A percentile compares a stretch with the other conserved stretches of the same genome.
phyloP scores from a whole-genome alignment of 495 filamentous ascomycete species.

The Copromyces sp. region DNA sequence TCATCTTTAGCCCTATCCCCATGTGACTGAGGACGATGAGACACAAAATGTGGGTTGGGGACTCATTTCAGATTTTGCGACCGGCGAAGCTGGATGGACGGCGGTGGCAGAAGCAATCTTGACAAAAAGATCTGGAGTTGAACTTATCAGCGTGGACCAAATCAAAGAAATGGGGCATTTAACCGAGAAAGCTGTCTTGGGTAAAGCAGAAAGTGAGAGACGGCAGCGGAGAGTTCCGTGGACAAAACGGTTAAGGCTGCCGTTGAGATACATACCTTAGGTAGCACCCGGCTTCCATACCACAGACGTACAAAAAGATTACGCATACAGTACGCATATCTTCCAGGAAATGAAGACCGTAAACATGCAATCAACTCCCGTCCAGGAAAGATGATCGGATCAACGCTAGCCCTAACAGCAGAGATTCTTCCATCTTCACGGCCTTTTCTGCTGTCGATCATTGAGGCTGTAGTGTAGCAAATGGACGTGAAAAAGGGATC shows the following conservation, averaged over 20 bases:
- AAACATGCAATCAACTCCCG: not conserved
- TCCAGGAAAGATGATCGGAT: not conserved
- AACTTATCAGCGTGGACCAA: not conserved
- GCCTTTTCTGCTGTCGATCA: not conserved
- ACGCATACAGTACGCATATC: not conserved
- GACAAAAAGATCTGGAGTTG: not conserved
- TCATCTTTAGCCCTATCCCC: not conserved
- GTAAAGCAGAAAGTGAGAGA: not conserved
- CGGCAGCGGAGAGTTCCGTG: not conserved
- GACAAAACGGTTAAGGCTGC: not conserved
- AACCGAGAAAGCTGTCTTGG: not conserved
- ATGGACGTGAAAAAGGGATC: not conserved
- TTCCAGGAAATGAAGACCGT: not conserved
- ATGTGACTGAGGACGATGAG: not conserved
- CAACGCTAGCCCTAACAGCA: not conserved
- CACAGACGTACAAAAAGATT: not conserved
- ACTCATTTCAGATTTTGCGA: not conserved
- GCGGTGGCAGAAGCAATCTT: not conserved
- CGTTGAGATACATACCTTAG: not conserved
- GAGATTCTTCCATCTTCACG: not conserved
- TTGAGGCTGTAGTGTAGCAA: not conserved
- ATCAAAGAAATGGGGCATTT: not conserved
- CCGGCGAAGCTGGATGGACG: not conserved
- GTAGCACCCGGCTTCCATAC: not conserved
- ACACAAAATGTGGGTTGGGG: not conserved